Conservation (phyloP, 306 rosid species). For the Ochetophila trinervis region DNA sequence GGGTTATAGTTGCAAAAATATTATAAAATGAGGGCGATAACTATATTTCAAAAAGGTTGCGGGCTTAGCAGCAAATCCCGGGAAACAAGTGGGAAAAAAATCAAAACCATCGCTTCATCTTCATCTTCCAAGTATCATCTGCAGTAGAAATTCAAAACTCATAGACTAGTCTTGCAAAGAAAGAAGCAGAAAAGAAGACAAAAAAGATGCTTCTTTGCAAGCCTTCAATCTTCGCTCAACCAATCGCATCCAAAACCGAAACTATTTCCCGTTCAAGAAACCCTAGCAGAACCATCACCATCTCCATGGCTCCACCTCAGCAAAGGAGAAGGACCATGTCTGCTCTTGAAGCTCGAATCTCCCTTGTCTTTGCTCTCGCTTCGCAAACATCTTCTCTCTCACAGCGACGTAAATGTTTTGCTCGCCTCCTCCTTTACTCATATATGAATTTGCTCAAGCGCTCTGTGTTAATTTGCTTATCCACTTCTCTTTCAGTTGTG, state of each 20-base stretch:
- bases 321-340: conserved; percentile 46
- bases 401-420: conserved; percentile 65
- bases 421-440: neutral
- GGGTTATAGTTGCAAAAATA: neutral
- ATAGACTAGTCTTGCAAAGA: no score
- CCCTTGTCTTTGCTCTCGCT: conserved; percentile 75
- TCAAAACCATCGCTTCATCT: neutral
- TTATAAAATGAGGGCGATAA: neutral
- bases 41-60: neutral
- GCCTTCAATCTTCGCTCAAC: conserved; percentile 19
- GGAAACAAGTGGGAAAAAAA: conserved; percentile 8
- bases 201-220: conserved; percentile 31
- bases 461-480: neutral
- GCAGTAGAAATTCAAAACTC: conserved; percentile 15
- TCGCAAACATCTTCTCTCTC: conserved; percentile 65
- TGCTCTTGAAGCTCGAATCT: conserved; percentile 66
- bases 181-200: neutral
- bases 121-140: neutral
- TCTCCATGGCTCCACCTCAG: conserved; percentile 34
- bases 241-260: conserved; percentile 17
- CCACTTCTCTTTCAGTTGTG: conserved; percentile 40
- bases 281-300: conserved; percentile 24
- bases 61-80: conserved; percentile 3
- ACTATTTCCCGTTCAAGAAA: conserved; percentile 16
- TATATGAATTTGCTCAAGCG: conserved; percentile 5